Base-by-base conservation (phyloP, 257 asterid species). In the Lavandula angustifolia region DNA sequence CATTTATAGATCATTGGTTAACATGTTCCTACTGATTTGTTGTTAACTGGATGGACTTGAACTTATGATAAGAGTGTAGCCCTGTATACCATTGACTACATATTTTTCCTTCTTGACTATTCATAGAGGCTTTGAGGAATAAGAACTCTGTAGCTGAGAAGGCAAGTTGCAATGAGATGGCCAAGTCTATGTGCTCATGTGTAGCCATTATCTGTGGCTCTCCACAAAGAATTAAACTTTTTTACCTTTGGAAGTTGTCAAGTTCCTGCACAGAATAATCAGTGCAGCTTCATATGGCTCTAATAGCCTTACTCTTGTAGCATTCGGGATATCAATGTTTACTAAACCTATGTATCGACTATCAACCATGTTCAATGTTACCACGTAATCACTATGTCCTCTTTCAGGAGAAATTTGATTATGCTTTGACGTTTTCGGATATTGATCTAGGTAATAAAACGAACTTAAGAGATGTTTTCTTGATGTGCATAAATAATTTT, bases 401-500 rank as follows among this genome's bases (percentile, higher is more conserved):
- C 51, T 48, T 68, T 29, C 29, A n/a, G 43, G 43, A 22, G 9
- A 40, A 50, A 29, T 34, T 10, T 57, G 51, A 56, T 40, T 48
- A 16, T 56, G 62, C 50, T 56, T 17, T 48, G 31, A 40, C 32
- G 9, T 33, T 57, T 58, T 65, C 8, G 29, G 54, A 40, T 48
- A 43, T 13, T 62, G 49, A 33, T 37, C 29, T 29, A 34, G 18
- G 32, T 34, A 60, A n/a, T 11, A 62, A 53, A 47, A 61, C 7
- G 22, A 22, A n/a, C 49, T 11, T 31, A 49, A 22, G 6, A 47
- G 51, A 62, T 44, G 17, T 35, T 18, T 52, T 34, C 10, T 37
- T 64, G 40, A 75, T 7, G 12, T 51, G 55, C 27, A 6, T 47
- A 49, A 13, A n/a, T 54, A 22, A 3, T 63, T 57, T 68, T 67